Percentiles rank a stretch among this genome's conserved stretches.
Conservation (phyloP, 345 rosid genomes). For the Dipteronia sinensis region DNA sequence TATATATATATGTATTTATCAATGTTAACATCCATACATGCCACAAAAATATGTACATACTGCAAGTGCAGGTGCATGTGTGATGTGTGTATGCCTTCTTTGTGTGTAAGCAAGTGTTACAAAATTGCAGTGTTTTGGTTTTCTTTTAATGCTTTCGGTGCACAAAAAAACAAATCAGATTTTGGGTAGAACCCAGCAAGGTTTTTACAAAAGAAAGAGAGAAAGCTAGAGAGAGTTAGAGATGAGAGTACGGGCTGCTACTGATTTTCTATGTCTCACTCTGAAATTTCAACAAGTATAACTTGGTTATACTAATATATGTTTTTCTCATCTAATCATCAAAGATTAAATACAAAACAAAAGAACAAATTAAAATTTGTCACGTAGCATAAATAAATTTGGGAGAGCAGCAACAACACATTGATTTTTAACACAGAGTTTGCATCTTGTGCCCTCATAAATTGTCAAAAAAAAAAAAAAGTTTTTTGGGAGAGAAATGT, state of each 20-base stretch:
- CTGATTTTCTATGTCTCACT: not conserved
- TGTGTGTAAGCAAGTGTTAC: too few species aligned
- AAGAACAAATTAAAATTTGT: not conserved
- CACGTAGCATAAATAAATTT: not conserved
- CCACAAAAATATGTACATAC: not conserved
- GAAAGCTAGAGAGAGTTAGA: not conserved
- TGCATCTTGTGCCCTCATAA: not conserved
- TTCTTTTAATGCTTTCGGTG: not conserved
- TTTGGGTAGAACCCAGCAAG: not conserved
- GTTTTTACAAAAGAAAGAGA: not conserved
- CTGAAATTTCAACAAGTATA: not conserved
- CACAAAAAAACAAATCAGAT: not conserved
- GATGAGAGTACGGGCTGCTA: not conserved
- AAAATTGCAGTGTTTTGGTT: not conserved
- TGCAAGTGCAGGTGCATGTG: not conserved
- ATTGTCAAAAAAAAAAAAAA: slow-evolving; percentile 11
- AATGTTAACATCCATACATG: not conserved
- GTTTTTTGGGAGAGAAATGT: slow-evolving; percentile 16
- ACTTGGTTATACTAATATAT: not conserved
- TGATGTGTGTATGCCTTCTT: too few species aligned
- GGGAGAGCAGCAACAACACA: not conserved
- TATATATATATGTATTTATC: not conserved
- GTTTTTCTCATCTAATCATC: not conserved
- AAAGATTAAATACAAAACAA: not conserved
- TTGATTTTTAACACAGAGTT: not conserved